These are phyloP conservation scores for Dryadomyces quercus-mongolicae DNA, from an alignment of 2,329 filamentous ascomycete species.

Conservation along the genomic window DNA sequence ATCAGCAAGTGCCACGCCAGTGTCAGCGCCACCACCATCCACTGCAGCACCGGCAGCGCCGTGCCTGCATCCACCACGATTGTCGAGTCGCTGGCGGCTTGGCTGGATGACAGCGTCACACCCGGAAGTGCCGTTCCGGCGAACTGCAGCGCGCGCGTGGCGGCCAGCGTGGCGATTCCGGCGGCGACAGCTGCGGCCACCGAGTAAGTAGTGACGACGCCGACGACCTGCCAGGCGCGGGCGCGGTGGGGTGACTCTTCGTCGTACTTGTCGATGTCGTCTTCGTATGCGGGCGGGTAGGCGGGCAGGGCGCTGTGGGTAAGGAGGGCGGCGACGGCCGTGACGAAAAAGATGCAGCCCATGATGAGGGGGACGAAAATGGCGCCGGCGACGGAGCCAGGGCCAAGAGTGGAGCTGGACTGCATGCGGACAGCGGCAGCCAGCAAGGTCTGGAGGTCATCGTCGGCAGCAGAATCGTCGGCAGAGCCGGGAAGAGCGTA, in stretches of 20 bases:
- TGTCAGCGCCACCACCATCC: slow-evolving; percentile 11
- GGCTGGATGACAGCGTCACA: background rate
- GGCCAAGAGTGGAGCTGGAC: slow-evolving; percentile 7
- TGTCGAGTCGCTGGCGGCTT: background rate
- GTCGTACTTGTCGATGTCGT: background rate
- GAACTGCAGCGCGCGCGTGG: slow-evolving; percentile 12
- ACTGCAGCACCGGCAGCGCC: slow-evolving; percentile 12
- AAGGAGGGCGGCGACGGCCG: slow-evolving; percentile 6
- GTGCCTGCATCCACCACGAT: slow-evolving; percentile 5
- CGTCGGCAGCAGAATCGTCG: background rate
- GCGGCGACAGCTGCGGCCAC: slow-evolving; percentile 8
- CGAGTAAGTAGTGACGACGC: slow-evolving; percentile 9
- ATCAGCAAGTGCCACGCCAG: slow-evolving; percentile 12
- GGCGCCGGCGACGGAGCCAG: slow-evolving; percentile 7
- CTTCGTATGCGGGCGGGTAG: background rate
- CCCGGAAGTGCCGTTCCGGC: slow-evolving; percentile 9
- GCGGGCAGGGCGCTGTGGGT: background rate
- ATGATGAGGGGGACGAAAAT: slow-evolving; percentile 9
- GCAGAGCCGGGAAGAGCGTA: slow-evolving; percentile 9
- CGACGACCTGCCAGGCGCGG: slow-evolving; percentile 4
- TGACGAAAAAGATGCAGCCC: slow-evolving; percentile 8
- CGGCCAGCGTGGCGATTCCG: slow-evolving; percentile 9
- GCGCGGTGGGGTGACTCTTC: background rate
- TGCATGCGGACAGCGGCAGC: slow-evolving; percentile 7
- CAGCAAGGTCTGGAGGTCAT: slow-evolving; percentile 8